Base-by-base conservation (phyloP, 1,284 basidiomycete genomes). In the Sphagnurus paluster region DNA sequence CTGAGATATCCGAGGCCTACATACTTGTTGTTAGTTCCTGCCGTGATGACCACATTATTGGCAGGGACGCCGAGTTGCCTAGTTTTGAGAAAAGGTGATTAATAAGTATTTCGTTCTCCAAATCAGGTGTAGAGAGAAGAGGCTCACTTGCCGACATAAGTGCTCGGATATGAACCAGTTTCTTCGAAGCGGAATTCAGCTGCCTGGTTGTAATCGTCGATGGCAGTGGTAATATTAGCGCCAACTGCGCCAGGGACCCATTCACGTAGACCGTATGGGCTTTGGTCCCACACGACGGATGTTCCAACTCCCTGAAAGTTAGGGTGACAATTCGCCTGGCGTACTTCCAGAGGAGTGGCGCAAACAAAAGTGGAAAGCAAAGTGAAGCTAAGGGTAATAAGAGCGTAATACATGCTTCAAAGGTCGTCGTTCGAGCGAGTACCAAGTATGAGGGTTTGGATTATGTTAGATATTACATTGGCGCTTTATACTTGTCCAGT, bases 271-370 rank as follows among this genome's bases (percentile, higher is more conserved):
- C 9, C 36, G 30, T 39, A 50, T 4, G 48, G 40, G 11, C 5
- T n/a, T 26, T 50, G 48, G 20, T 46, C 37, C 48, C 48, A 50
- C 7, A 50, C 35, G 11, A 50, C 48, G 0, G 48, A 42, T 1
- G 46, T 44, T 13, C 48, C 48, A 13, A 50, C 44, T 5, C 48
- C 48, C 30, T 46, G 36, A 13, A 50, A 50, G n/a, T 46, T 50
- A 11, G 48, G 48, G 23, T 50, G 44, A 11, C 48, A 50, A 17
- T 45, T 42, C 8, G 40, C 13, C 17, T 46, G 43, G 23, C 44
- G 48, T 5, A 20, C 13, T 20, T 50, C 44, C 33, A 50, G 24
- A 16, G 48, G 48, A 39, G 48, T 46, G 8, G 35, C 44, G 2
- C n/a, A 3, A 19, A 39, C 48, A n/a, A 36, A 24, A 20, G 30